Conservation (phyloP, 179 eudicot species). For the Silene coronaria region DNA sequence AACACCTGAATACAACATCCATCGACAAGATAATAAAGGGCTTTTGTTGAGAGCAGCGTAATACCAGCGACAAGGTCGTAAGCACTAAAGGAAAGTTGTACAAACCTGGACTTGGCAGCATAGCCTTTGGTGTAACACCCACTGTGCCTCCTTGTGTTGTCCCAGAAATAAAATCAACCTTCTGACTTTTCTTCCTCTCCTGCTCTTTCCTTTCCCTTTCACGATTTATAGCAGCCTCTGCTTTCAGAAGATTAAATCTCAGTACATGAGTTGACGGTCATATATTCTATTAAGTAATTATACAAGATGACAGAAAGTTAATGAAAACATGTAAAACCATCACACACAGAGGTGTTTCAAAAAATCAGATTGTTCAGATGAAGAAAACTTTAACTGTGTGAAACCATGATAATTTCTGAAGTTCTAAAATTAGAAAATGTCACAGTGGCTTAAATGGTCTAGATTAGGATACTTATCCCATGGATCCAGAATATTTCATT, state of each 20-base stretch:
- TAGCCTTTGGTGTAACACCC: conserved; percentile 49
- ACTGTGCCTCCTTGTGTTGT: conserved; percentile 52
- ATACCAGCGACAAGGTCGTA: not conserved
- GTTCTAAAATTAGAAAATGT: not conserved
- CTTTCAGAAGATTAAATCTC: conserved; percentile 4
- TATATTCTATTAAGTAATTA: not conserved
- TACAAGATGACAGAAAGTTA: not conserved
- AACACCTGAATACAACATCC: conserved; percentile 37
- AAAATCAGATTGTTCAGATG: not conserved
- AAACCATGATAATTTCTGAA: not conserved
- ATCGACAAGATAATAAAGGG: conserved; percentile 9
- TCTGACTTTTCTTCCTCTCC: conserved; percentile 76
- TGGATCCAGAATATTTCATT: not conserved
- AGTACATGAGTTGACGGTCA: not conserved
- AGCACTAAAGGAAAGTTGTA: not conserved
- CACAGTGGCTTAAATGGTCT: not conserved
- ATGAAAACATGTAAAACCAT: not conserved
- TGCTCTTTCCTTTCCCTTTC: conserved; percentile 89
- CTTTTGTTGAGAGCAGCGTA: not conserved
- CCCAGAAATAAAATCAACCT: conserved; percentile 70
- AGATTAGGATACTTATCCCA: not conserved
- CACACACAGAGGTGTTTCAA: not conserved
- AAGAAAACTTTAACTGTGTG: not conserved
- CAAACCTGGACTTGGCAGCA: conserved; percentile 61
- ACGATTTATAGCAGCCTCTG: conserved; percentile 89